Conservation (phyloP, 495 filamentous ascomycete genomes). For the Penicillium mononematosum region DNA sequence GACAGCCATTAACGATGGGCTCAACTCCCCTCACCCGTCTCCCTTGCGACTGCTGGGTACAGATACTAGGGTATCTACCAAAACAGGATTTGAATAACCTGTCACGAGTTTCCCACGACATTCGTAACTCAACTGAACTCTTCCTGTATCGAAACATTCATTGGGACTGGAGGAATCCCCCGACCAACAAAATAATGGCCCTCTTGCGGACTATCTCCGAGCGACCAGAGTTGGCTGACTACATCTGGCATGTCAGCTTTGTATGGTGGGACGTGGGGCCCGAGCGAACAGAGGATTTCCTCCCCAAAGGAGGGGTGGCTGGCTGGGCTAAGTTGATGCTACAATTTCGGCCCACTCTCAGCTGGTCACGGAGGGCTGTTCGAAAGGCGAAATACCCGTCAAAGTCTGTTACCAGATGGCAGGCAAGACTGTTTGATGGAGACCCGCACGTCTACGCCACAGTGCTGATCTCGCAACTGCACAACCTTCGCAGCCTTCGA, state of each 20-base stretch:
- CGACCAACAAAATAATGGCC: background rate
- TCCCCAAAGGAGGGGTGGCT: background rate
- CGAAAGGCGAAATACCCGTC: background rate
- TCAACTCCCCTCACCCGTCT: background rate
- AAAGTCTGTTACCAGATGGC: background rate
- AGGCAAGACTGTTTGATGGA: background rate
- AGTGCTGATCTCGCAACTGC: constrained; percentile 9
- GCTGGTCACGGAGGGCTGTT: constrained; percentile 1
- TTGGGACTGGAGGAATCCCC: constrained; percentile 2
- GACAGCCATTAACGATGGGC: background rate
- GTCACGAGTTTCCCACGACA: background rate
- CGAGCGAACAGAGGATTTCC: accelerated
- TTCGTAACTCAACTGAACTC: background rate
- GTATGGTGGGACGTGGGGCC: background rate
- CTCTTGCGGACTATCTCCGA: background rate
- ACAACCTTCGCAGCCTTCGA: constrained; percentile 13
- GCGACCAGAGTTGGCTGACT: background rate
- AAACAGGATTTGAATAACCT: background rate
- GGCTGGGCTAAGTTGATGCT: background rate
- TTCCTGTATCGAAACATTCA: constrained; percentile 4
- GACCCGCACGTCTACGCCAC: constrained; percentile 9
- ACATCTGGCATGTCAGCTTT: constrained; percentile 1
- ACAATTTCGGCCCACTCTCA: background rate
- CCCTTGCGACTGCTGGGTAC: background rate
- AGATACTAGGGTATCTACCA: background rate